Base-by-base conservation (phyloP, 306 rosid genomes). In the Vigna reflexopilosa region DNA sequence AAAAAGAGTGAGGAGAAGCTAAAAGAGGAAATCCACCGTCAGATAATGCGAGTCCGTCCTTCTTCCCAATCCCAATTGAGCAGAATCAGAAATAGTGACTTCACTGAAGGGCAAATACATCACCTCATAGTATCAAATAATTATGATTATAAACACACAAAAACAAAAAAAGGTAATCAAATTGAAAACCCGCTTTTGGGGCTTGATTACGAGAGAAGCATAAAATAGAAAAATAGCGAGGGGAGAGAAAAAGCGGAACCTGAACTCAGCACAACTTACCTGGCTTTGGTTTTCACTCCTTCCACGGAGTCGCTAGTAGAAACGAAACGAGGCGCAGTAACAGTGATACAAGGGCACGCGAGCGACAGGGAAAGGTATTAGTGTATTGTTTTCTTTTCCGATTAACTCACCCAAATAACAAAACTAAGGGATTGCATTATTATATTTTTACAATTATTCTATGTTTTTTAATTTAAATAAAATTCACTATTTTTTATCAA, bases 11-110 rank as follows among this genome's bases (percentile, higher is more conserved):
- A 19, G 67, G 24, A 62, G 52, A 38, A 70, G 52, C 61, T 40
- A 56, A 50, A 64, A 76, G 59, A 17, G 7, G 68, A 78, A 34
- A 78, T 78, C 69, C 59, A 68, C 30, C 10, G 42, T 16, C 57
- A 57, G 14, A 69, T 9, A 77, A 77, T 54, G 32, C 57, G 73
- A 13, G 56, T 22, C 56, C 56, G 4, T 48, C 58, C 28, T 26
- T 15, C 13, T 17, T 17, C 40, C 44, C 11, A 30, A 61, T 32
- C 22, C 40, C 44, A 45, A 77, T 42, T 54, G 28, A 11, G 57
- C 19, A 55, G 38, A 72, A 62, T 72, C 54, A 72, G 9, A 52
- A 77, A 77, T 0, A 22, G 67, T 63, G 51, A 22, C 30, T 65
- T 57, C 17, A 66, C 52, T 24, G 57, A 77, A 64, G 6, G 3